Base-by-base conservation (phyloP, 2,329 filamentous ascomycete species). In the Fusarium hostae region DNA sequence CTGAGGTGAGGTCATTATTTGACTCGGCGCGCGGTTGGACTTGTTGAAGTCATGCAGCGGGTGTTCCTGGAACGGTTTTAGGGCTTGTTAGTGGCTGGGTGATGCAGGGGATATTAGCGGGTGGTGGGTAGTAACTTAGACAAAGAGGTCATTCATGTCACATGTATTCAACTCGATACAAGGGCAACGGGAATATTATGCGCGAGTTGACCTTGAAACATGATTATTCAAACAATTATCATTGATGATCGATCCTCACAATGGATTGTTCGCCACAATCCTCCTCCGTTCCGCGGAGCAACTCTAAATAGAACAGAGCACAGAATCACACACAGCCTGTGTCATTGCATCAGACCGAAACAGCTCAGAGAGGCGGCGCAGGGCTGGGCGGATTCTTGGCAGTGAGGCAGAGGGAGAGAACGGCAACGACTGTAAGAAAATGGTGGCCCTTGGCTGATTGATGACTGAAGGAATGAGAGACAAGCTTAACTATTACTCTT, bases 371-470 rank as follows among this genome's bases (percentile, higher is more conserved):
- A 60, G 60, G 56, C 56, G 57, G 63, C 65, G 65, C 63, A 68
- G 64, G 69, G 69, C 69, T 72, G 69, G 69, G 69, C 66, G 28
- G 12, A 59, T 52, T 35, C 70, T 72, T 73, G 70, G 70, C 70
- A 55, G 7, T 37, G 63, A 60, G 54, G 43, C 35, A 60, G 37
- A 57, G 67, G 52, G 41, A 54, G 45, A 35, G n/a, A 52, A 58
- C 26, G 43, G 28, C n/a, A 35, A 55, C 41, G 56, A 28, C 35
- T 30, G 62, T 71, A 66, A 73, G 70, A 72, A 60, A 47, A 55
- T 63, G 48, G 70, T 43, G 56, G 28, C 40, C 24, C 45, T 63
- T 39, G 68, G 63, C 62, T 43, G 7, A 43, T 39, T 55, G 34
- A 54, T 44, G 39, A 39, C 44, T 47, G 32, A 43, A 28, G 41